Base-by-base conservation (phyloP, 2,329 filamentous ascomycete genomes). In the Cercospora sp. region DNA sequence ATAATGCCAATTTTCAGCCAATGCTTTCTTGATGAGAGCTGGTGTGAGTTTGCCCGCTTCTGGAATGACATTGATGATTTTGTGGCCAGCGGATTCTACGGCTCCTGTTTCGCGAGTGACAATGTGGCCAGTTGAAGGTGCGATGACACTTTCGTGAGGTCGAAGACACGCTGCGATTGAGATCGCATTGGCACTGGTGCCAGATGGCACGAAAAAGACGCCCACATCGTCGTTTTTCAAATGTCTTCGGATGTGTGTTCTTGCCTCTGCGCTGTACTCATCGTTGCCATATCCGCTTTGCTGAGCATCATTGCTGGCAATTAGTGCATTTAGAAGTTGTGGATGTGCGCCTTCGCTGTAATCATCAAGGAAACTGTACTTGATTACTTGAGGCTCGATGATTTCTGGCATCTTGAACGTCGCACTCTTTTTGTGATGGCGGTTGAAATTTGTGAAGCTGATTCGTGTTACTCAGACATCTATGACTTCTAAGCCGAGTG, bases 281-380 rank as follows among this genome's bases (percentile, higher is more conserved):
- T 64, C 62, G 12, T 64, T 64, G 16, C 62, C 62, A 39, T 64
- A 64, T 8, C 62, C 62, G n/a, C 30, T 39, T 13, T 64, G 62
- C 13, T 64, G 62, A 13, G 62, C 51, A 20, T 42, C 33, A 26
- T 64, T 64, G 62, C 62, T 64, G 13, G 48, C 31, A 10, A 64
- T 58, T 20, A 64, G 20, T 20, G 62, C 62, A 12, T 64, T 58
- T 12, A 64, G n/a, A 7, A 64, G 30, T 13, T 45, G 30, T 8
- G 62, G 62, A 18, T 64, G 62, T 57, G 62, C 62, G 10, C 62
- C 62, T 58, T 64, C 62, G 51, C 62, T 64, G 62, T 64, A 64
- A 45, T 64, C 62, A 12, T 64, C 62, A 8, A 58, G 20, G 10
- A 64, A 64, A 9, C 51, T 39, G 62, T 64, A 64, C 30, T 42